A percentile compares a stretch with the other conserved stretches of the same genome.
phyloP scores from a whole-genome alignment of 2,329 filamentous ascomycete species.

The Phyllosticta capitalensis region DNA sequence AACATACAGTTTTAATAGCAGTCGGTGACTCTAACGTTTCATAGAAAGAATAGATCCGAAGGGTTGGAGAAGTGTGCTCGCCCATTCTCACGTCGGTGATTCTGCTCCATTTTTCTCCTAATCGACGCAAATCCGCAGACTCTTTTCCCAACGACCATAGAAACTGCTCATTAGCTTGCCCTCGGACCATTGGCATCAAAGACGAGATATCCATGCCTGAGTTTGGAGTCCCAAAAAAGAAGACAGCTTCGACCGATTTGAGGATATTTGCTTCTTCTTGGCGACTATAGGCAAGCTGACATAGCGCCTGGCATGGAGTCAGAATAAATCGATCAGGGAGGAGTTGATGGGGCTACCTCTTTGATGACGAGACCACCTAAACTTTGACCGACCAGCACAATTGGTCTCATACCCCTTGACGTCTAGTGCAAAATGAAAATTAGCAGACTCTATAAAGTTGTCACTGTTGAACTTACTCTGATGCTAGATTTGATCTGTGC shows the following conservation, averaged over 20 bases:
- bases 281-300: neutral
- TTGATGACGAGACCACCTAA: slow-evolving; percentile 3
- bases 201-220: neutral
- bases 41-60: neutral
- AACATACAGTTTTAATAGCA: neutral
- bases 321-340: neutral
- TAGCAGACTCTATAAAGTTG: too few relatives aligned
- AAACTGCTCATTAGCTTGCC: neutral
- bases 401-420: too few relatives aligned
- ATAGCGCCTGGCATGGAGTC: neutral
- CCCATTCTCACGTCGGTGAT: neutral
- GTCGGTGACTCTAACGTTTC: slow-evolving; percentile 1
- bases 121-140: neutral
- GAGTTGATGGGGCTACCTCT: neutral
- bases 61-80: neutral
- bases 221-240: neutral
- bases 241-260: neutral
- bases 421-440: too few relatives aligned
- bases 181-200: neutral
- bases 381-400: neutral
- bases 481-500: neutral
- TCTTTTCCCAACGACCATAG: neutral
- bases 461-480: neutral
- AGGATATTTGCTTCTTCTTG: neutral
- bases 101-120: neutral